These are phyloP conservation scores for Coprinopsis marcescibilis DNA, from an alignment of 768 basidiomycete genomes.

Conservation along the genomic window DNA sequence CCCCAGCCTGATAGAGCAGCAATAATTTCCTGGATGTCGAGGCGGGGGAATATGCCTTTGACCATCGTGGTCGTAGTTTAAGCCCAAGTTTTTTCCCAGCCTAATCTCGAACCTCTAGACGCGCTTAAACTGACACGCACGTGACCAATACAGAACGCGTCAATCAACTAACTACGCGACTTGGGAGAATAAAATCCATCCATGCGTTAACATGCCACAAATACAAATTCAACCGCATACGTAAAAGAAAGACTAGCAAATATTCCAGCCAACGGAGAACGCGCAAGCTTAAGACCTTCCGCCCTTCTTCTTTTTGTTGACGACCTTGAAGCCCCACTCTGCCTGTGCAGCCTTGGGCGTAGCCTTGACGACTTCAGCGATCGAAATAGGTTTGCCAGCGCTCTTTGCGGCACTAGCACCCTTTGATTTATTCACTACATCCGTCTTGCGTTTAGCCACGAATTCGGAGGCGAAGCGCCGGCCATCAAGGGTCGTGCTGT, in stretches of 20 bases:
- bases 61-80: conserved; percentile 27
- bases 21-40: conserved; percentile 60
- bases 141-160: background rate
- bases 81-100: conserved; percentile 1
- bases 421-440: conserved; percentile 55
- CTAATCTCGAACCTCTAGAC: background rate
- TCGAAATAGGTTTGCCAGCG: conserved; percentile 57
- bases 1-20: conserved; percentile 64
- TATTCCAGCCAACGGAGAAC: too few relatives aligned
- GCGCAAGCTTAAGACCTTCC: conserved; percentile 41
- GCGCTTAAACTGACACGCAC: background rate
- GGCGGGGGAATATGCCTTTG: conserved; percentile 57
- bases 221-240: too few relatives aligned
- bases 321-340: conserved; percentile 92
- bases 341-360: conserved; percentile 70
- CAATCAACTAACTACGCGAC: too few relatives aligned
- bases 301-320: conserved; percentile 94
- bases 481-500: conserved; percentile 92
- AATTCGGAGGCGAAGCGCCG: conserved; percentile 93
- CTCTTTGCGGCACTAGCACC: conserved; percentile 28
- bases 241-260: too few relatives aligned
- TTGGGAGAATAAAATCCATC: too few relatives aligned
- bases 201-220: too few relatives aligned
- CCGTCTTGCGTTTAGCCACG: conserved; percentile 78
- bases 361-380: conserved; percentile 88